phyloP scores from a whole-genome alignment of 2,329 filamentous ascomycete species.

The Clonostachys chloroleuca region DNA sequence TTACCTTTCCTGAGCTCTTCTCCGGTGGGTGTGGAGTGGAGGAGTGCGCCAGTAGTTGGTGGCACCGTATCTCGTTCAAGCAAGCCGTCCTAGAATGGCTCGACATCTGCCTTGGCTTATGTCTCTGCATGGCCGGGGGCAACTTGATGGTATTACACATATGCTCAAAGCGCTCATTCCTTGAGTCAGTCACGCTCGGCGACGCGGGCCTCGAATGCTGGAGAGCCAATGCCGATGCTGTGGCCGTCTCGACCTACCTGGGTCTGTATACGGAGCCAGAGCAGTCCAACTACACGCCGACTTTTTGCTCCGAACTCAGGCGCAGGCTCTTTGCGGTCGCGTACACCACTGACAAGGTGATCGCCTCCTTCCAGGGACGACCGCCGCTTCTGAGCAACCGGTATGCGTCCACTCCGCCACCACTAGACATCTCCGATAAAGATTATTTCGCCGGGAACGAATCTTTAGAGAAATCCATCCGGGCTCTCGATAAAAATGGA shows the following conservation, averaged over 20 bases:
- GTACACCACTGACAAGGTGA: conserved; percentile 42
- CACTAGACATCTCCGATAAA: conserved; percentile 48
- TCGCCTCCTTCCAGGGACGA: conserved; percentile 46
- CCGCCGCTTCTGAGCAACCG: conserved; percentile 47
- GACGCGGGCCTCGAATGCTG: conserved; percentile 26
- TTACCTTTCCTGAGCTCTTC: conserved; percentile 2
- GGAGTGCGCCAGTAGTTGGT: no score
- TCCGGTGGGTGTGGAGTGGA: neutral
- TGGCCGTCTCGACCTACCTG: conserved; percentile 18
- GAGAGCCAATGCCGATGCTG: conserved; percentile 22
- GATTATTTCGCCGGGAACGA: conserved; percentile 33
- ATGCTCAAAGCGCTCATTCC: conserved; percentile 15
- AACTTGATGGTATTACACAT: conserved; percentile 26
- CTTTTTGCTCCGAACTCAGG: conserved; percentile 21
- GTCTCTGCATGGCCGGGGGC: conserved; percentile 8
- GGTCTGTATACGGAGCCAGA: conserved; percentile 14
- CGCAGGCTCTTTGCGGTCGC: conserved; percentile 25
- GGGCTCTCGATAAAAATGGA: conserved; percentile 22
- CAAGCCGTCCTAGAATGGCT: conserved; percentile 11
- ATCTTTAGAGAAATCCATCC: no score
- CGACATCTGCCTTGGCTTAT: conserved; percentile 19
- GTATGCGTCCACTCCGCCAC: conserved; percentile 47
- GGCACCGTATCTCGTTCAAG: neutral
- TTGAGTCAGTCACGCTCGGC: conserved; percentile 24
- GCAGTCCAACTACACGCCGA: conserved; percentile 12